Conservation (phyloP, 2,329 filamentous ascomycete genomes). For the Cladosporium phlei region DNA sequence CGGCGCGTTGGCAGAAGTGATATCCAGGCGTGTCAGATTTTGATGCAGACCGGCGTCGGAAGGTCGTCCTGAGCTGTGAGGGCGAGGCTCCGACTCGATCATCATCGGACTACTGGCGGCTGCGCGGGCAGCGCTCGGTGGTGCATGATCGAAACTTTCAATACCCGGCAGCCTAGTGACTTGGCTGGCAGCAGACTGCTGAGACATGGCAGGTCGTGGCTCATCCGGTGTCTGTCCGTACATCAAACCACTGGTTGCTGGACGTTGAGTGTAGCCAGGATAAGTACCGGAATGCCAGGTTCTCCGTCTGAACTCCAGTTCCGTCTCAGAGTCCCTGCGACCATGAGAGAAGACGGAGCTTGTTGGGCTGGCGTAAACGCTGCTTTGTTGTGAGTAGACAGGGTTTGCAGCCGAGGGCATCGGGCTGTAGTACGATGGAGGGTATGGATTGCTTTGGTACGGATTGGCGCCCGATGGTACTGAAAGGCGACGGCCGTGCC, state of each 20-base stretch:
- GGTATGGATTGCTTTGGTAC: conserved; percentile 57
- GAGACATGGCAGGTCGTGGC: conserved; percentile 52
- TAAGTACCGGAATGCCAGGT: conserved; percentile 85
- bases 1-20: conserved; percentile 45
- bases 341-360: conserved; percentile 59
- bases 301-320: conserved; percentile 74
- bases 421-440: conserved; percentile 53
- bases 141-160: conserved; percentile 80
- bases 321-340: conserved; percentile 62
- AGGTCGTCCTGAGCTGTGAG: conserved; percentile 38
- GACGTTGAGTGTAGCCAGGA: conserved; percentile 55
- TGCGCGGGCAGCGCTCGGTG: conserved; percentile 52
- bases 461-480: conserved; percentile 72
- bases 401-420: conserved; percentile 48
- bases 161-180: conserved; percentile 77
- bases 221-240: conserved; percentile 68
- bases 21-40: conserved; percentile 62
- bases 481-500: conserved; percentile 70
- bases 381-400: conserved; percentile 54
- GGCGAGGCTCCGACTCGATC: conserved; percentile 49
- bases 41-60: conserved; percentile 61
- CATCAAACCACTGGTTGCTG: conserved; percentile 67
- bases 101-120: conserved; percentile 72
- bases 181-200: conserved; percentile 52
- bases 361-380: conserved; percentile 63